phyloP scores from a whole-genome alignment of 306 rosid species.

The Begonia peltatifolia region DNA sequence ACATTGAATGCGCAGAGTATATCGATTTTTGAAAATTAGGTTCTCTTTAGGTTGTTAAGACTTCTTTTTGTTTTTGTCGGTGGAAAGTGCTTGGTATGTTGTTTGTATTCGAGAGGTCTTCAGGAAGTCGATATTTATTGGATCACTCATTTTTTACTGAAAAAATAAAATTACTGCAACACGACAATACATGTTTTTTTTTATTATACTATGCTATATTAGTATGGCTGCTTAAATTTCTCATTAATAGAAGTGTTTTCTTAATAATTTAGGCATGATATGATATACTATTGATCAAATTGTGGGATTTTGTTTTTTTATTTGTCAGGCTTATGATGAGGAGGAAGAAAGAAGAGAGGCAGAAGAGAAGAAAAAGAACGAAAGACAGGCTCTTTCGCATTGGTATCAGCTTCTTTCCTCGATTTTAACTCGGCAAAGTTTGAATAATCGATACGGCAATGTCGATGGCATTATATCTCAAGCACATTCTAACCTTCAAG shows the following conservation, averaged over 20 bases:
- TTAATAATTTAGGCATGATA: background rate
- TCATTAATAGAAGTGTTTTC: background rate
- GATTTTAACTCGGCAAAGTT: slow-evolving; percentile 67
- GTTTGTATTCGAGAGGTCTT: too few species aligned
- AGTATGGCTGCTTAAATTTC: background rate
- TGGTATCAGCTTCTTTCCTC: slow-evolving; percentile 98
- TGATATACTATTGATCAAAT: background rate
- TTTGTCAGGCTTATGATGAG: slow-evolving; percentile 57
- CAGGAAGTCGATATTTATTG: too few species aligned
- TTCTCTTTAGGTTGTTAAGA: too few species aligned
- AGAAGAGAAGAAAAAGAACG: slow-evolving; percentile 59
- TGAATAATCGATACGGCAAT: slow-evolving; percentile 46
- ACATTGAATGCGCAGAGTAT: too few species aligned
- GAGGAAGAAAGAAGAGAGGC: slow-evolving; percentile 55
- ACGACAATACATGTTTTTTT: background rate
- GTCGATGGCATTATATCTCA: slow-evolving; percentile 14
- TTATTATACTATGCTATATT: background rate
- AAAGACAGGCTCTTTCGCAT: slow-evolving; percentile 49
- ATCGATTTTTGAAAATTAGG: too few species aligned
- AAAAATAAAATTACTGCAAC: too few species aligned
- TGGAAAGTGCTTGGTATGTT: too few species aligned
- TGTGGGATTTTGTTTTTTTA: slow-evolving; percentile 2
- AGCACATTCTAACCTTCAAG: slow-evolving; percentile 10
- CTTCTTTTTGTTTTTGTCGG: too few species aligned
- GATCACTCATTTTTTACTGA: too few species aligned